Percentiles rank a stretch among this genome's conserved stretches.
phyloP scores from a whole-genome alignment of 1,284 basidiomycete species.

The Tausonia pullulans region DNA sequence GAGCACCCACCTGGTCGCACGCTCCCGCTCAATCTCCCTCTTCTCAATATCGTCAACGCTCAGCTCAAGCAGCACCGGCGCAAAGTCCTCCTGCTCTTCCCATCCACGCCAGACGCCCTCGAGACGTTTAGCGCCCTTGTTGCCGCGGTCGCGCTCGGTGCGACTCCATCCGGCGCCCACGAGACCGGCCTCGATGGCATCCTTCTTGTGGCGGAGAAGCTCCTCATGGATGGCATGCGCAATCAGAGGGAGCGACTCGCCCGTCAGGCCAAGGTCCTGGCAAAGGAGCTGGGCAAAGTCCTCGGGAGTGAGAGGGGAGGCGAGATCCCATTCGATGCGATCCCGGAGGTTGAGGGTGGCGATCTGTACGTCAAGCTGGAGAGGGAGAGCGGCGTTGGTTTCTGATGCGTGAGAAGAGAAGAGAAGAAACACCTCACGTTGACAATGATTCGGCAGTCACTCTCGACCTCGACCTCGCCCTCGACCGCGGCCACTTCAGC shows the following conservation, averaged over 20 bases:
- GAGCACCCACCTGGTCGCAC: slow-evolving; percentile 48
- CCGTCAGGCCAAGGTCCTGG: slow-evolving; percentile 72
- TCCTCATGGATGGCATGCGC: slow-evolving; percentile 92
- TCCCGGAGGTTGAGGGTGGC: slow-evolving; percentile 80
- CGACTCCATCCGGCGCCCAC: slow-evolving; percentile 56
- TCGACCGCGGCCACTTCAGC: not conserved
- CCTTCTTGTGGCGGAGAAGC: slow-evolving; percentile 84
- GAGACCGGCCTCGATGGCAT: slow-evolving; percentile 85
- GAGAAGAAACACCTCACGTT: slow-evolving; percentile 49
- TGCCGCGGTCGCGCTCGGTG: slow-evolving; percentile 43
- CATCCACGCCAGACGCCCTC: slow-evolving; percentile 91
- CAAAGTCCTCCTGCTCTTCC: slow-evolving; percentile 82
- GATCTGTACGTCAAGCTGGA: slow-evolving; percentile 94
- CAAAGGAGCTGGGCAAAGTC: slow-evolving; percentile 71
- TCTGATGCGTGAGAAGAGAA: not conserved
- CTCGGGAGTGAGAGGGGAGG: slow-evolving; percentile 82
- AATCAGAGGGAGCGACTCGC: slow-evolving; percentile 77
- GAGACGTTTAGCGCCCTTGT: slow-evolving; percentile 51
- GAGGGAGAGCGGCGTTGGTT: not conserved
- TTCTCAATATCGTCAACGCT: slow-evolving; percentile 82
- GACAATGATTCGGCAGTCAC: slow-evolving; percentile 79
- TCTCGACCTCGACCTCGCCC: slow-evolving; percentile 20
- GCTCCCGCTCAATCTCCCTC: slow-evolving; percentile 67
- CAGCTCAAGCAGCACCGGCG: slow-evolving; percentile 76
- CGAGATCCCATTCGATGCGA: slow-evolving; percentile 96